Evolutionary conservation across 257 asterid genomes (phyloP).

Genomic region (Eucommia ulmoides): DNA sequence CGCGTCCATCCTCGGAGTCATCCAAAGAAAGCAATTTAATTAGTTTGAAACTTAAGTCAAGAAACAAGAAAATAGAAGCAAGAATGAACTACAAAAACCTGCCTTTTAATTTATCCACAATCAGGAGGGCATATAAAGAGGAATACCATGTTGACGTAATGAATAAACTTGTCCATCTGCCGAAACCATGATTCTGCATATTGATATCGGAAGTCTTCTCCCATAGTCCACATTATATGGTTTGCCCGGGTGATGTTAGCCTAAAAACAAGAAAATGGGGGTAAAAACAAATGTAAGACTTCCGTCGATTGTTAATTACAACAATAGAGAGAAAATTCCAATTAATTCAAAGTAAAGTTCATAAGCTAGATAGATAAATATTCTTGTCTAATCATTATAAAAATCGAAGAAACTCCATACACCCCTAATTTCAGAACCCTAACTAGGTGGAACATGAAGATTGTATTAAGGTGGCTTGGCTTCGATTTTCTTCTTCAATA

Average conservation of each 20-base stretch:
- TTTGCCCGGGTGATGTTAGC: neutral
- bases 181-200: neutral
- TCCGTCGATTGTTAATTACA: too few relatives aligned
- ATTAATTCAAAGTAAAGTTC: too few relatives aligned
- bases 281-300: neutral
- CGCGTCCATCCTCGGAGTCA: constrained; percentile 65
- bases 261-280: too few relatives aligned
- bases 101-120: neutral
- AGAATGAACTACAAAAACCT: neutral
- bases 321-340: too few relatives aligned
- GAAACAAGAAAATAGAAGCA: neutral
- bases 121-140: neutral
- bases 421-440: too few relatives aligned
- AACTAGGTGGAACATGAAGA: too few relatives aligned
- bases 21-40: constrained; percentile 12
- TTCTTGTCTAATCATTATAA: too few relatives aligned
- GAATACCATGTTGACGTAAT: neutral
- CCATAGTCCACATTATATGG: neutral
- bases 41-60: constrained; percentile 3
- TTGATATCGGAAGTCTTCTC: neutral
- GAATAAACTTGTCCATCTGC: neutral
- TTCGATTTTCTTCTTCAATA: too few relatives aligned
- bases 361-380: too few relatives aligned
- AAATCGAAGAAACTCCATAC: too few relatives aligned
- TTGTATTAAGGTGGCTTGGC: too few relatives aligned